phyloP scores from a whole-genome alignment of 2,329 filamentous ascomycete species.

The Fusarium oligoseptatum region DNA sequence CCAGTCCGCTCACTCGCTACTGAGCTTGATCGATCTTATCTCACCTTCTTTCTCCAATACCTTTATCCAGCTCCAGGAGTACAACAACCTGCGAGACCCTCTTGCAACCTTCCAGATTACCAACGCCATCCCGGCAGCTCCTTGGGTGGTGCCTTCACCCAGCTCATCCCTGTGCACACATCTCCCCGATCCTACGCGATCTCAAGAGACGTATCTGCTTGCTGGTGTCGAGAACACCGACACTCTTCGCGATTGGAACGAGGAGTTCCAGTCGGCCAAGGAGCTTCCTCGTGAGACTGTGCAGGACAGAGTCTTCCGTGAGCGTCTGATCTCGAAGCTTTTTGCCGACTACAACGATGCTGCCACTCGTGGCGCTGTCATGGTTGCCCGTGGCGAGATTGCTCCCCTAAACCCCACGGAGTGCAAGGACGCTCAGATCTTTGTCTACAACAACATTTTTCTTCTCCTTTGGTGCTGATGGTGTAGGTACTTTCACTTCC shows the following conservation, averaged over 20 bases:
- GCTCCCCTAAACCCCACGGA: slow-evolving; percentile 96
- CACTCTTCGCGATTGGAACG: slow-evolving; percentile 97
- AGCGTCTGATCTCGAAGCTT: slow-evolving; percentile 92
- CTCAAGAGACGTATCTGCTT: slow-evolving; percentile 93
- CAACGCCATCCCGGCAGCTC: slow-evolving; percentile 91
- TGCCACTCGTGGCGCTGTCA: slow-evolving; percentile 88
- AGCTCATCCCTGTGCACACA: slow-evolving; percentile 77
- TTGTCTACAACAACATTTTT: slow-evolving; percentile 99
- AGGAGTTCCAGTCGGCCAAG: slow-evolving; percentile 96
- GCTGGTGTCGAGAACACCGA: slow-evolving; percentile 94
- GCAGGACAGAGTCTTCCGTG: slow-evolving; percentile 95
- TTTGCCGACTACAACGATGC: slow-evolving; percentile 99
- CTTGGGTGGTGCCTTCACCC: slow-evolving; percentile 86
- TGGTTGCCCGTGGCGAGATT: slow-evolving; percentile 93
- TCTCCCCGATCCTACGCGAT: slow-evolving; percentile 85
- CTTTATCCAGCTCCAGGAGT: slow-evolving; percentile 85
- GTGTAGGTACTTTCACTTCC: slow-evolving; percentile 95
- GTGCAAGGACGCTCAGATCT: slow-evolving; percentile 92
- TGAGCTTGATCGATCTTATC: slow-evolving; percentile 81
- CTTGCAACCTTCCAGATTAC: slow-evolving; percentile 95
- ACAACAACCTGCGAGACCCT: slow-evolving; percentile 87
- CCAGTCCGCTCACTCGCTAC: slow-evolving; percentile 84
- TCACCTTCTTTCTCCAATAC: slow-evolving; percentile 85
- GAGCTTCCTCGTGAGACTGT: slow-evolving; percentile 94
- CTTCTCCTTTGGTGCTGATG: slow-evolving; percentile 98